Conservation (phyloP, 192 early-diverging fungal genomes). For the Chytriomyces confervae region DNA sequence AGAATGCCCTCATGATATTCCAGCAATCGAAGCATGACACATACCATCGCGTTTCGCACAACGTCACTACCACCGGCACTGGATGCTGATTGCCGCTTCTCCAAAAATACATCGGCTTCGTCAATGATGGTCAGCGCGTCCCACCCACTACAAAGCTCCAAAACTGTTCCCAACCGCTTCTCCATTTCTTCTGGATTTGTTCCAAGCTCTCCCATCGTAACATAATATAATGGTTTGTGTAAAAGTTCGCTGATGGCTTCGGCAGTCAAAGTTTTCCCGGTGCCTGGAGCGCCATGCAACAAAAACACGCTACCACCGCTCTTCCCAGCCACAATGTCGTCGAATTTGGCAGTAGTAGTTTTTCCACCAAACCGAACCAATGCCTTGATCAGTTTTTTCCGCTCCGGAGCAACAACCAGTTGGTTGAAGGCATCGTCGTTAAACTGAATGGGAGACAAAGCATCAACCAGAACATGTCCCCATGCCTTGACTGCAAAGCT, state of each 20-base stretch:
- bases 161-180: conserved; percentile 51
- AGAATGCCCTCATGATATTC: conserved; percentile 71
- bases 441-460: conserved; percentile 50
- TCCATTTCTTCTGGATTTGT: conserved; percentile 61
- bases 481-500: conserved; percentile 61
- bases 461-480: conserved; percentile 58
- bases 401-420: conserved; percentile 51
- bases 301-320: conserved; percentile 61
- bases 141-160: conserved; percentile 61
- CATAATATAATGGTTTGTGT: conserved; percentile 62
- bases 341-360: conserved; percentile 36
- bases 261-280: conserved; percentile 66
- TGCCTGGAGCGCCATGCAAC: conserved; percentile 62
- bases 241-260: conserved; percentile 64
- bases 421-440: conserved; percentile 60
- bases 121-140: conserved; percentile 62
- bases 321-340: conserved; percentile 63
- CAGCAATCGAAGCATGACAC: conserved; percentile 62
- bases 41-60: conserved; percentile 61
- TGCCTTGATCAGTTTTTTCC: conserved; percentile 57
- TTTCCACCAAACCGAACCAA: conserved; percentile 56
- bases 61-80: conserved; percentile 44
- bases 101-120: conserved; percentile 67
- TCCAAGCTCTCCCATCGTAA: conserved; percentile 68
- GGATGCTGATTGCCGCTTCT: conserved; percentile 45